phyloP scores from a whole-genome alignment of 148 eudicot species.

The Cornus controversa region DNA sequence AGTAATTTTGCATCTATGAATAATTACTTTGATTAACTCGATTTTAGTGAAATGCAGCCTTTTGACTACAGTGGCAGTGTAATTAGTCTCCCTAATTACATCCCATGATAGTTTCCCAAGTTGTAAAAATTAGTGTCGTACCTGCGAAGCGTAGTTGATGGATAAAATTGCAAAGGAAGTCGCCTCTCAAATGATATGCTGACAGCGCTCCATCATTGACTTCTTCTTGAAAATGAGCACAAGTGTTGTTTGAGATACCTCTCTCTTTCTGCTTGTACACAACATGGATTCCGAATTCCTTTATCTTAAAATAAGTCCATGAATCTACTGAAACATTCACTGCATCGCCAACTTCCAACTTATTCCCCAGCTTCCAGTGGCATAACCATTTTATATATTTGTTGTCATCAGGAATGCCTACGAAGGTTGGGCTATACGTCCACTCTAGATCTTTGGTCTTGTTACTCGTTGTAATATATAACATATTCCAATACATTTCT shows the following conservation, averaged over 20 bases:
- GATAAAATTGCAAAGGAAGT: too few species aligned
- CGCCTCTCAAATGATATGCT: background rate
- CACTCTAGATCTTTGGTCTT: conserved; percentile 1
- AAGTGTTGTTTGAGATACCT: background rate
- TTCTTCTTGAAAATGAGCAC: too few species aligned
- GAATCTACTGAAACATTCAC: background rate
- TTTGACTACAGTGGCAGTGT: too few species aligned
- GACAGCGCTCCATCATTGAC: background rate
- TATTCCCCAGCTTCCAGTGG: conserved; percentile 6
- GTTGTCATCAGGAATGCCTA: background rate
- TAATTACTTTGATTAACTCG: too few species aligned
- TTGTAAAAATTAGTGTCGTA: too few species aligned
- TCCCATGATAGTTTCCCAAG: too few species aligned
- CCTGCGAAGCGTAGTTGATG: too few species aligned
- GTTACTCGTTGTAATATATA: background rate
- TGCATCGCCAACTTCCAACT: background rate
- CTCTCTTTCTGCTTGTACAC: background rate
- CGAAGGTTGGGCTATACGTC: background rate
- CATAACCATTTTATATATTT: background rate
- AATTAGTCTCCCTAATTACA: too few species aligned
- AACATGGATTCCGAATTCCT: background rate
- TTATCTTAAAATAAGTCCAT: background rate
- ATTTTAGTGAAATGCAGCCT: too few species aligned
- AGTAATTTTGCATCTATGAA: too few species aligned
- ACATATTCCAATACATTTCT: too few species aligned